A percentile compares a stretch with the other conserved stretches of the same genome.
Evolutionary conservation across 805 yeast species (phyloP).

Genomic region (Spathaspora passalidarum): DNA sequence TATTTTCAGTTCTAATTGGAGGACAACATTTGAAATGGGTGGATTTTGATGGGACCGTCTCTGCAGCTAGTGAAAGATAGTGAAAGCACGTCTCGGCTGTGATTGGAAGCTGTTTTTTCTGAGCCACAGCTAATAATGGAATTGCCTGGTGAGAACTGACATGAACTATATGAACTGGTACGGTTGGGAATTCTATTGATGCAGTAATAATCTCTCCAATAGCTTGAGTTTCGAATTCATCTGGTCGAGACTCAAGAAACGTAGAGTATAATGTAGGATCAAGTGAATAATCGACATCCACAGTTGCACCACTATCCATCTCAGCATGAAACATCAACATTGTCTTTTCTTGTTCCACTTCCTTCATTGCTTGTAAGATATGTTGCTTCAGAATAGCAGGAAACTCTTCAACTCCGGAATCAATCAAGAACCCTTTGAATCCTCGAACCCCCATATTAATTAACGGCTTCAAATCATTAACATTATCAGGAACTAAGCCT

Average conservation of each 20-base stretch:
- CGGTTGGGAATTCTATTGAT: conserved; percentile 53
- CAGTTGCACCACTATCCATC: conserved; percentile 38
- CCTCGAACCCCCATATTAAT: conserved; percentile 88
- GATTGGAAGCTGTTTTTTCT: conserved; percentile 54
- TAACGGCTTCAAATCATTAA: conserved; percentile 67
- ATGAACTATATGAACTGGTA: conserved; percentile 85
- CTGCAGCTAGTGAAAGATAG: conserved; percentile 75
- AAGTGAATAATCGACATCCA: conserved; percentile 28
- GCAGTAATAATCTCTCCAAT: conserved; percentile 67
- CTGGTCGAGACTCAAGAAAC: conserved; percentile 84
- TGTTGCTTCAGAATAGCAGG: conserved; percentile 72
- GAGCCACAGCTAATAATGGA: conserved; percentile 69
- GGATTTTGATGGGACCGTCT: conserved; percentile 68
- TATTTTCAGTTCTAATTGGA: conserved; percentile 77
- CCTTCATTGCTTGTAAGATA: conserved; percentile 63
- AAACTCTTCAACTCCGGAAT: conserved; percentile 95
- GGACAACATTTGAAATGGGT: conserved; percentile 95
- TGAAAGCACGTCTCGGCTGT: conserved; percentile 95
- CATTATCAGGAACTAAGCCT: conserved; percentile 80
- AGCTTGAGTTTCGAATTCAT: conserved; percentile 81
- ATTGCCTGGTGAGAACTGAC: conserved; percentile 82
- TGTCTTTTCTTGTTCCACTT: conserved; percentile 61
- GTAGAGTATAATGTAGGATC: conserved; percentile 63
- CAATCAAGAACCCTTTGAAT: conserved; percentile 88
- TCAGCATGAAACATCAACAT: conserved; percentile 93